These are phyloP conservation scores for Trichoderma virens DNA, from an alignment of 495 filamentous ascomycete genomes.

Conservation along the genomic window DNA sequence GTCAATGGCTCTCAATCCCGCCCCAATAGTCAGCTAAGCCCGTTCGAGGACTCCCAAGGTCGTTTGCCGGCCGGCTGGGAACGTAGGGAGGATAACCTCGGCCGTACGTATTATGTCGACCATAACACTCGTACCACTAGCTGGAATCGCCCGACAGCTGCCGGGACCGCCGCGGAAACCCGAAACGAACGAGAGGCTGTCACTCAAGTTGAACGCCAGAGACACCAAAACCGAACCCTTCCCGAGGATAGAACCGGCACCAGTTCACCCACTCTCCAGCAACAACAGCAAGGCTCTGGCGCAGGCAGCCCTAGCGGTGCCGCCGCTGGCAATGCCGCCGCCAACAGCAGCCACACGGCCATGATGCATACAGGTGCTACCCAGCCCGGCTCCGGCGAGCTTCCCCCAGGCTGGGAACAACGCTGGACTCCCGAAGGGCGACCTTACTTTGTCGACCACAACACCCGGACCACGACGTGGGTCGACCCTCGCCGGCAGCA, in stretches of 20 bases:
- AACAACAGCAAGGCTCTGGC: slow-evolving; percentile 38
- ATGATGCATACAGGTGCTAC: slow-evolving; percentile 95
- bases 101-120: slow-evolving; percentile 98
- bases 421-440: slow-evolving; percentile 90
- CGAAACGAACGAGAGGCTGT: slow-evolving; percentile 61
- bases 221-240: slow-evolving; percentile 91
- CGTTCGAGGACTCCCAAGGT: slow-evolving; percentile 92
- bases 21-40: slow-evolving; percentile 61
- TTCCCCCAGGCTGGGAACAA: slow-evolving; percentile 94
- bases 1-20: slow-evolving; percentile 25
- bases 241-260: slow-evolving; percentile 93
- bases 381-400: slow-evolving; percentile 87
- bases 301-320: not conserved
- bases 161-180: slow-evolving; percentile 71
- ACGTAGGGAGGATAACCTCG: slow-evolving; percentile 88
- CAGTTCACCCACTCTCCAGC: slow-evolving; percentile 76
- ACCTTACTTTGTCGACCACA: slow-evolving; percentile 98
- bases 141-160: slow-evolving; percentile 80
- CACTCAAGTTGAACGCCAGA: slow-evolving; percentile 81
- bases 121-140: slow-evolving; percentile 96
- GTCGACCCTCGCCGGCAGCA: slow-evolving; percentile 97
- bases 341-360: slow-evolving; percentile 46
- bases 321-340: slow-evolving; percentile 42
- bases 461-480: slow-evolving; percentile 97
- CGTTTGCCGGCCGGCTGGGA: slow-evolving; percentile 93